Evolutionary conservation across 257 asterid species (phyloP).

Genomic region (Scutellaria barbata): DNA sequence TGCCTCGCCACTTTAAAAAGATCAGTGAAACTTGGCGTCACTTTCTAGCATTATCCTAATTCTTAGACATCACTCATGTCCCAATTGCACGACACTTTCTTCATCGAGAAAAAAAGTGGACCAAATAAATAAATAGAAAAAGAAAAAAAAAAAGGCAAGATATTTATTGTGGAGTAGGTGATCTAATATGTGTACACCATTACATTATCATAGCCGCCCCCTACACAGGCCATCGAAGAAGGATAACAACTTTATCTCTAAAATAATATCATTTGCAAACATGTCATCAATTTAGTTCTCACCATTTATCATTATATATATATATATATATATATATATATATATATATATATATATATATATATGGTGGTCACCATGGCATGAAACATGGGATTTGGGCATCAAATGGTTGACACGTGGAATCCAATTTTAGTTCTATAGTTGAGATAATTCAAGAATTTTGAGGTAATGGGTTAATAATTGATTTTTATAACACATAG

Average conservation of each 20-base stretch:
- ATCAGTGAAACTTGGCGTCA: constrained; percentile 17
- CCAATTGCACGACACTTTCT: constrained; percentile 11
- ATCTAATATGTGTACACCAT: constrained; percentile 3
- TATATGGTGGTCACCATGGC: too few relatives aligned
- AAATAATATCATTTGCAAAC: not conserved
- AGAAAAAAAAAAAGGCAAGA: not conserved
- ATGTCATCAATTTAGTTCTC: too few relatives aligned
- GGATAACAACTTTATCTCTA: constrained; percentile 31
- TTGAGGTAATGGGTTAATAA: too few relatives aligned
- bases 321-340: too few relatives aligned
- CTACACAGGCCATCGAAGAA: not conserved
- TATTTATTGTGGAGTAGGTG: constrained; percentile 34
- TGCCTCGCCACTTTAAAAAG: constrained; percentile 9
- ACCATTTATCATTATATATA: too few relatives aligned
- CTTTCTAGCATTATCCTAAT: constrained; percentile 1
- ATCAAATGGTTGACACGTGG: too few relatives aligned
- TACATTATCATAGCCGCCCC: not conserved
- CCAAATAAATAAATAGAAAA: not conserved
- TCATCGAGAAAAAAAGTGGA: not conserved
- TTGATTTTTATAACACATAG: too few relatives aligned
- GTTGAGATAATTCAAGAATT: too few relatives aligned
- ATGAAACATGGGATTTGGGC: too few relatives aligned
- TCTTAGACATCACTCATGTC: not conserved
- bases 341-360: too few relatives aligned
- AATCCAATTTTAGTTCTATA: too few relatives aligned